phyloP scores from a whole-genome alignment of 1,139 yeast genomes.

The Geotrichum citri-aurantii region DNA sequence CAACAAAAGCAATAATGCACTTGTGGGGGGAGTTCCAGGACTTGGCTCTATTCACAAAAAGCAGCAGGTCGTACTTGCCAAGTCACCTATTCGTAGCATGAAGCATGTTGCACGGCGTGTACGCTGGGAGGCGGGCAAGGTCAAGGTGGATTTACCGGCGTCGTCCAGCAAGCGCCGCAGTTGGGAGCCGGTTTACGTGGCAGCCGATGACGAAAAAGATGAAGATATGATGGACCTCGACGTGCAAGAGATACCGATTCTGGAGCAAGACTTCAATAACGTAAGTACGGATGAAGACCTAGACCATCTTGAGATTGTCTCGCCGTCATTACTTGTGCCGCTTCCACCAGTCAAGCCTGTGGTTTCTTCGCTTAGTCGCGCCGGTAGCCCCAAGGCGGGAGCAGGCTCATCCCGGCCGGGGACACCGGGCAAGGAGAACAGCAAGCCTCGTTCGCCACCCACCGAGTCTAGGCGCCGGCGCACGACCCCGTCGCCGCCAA shows the following conservation, averaged over 20 bases:
- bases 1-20: neutral
- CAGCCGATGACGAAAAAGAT: neutral
- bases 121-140: slow-evolving; percentile 26
- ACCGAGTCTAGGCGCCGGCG: neutral
- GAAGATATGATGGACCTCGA: neutral
- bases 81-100: slow-evolving; percentile 22
- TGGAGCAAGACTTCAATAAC: neutral
- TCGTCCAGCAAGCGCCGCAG: neutral
- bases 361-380: neutral
- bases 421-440: slow-evolving; percentile 9
- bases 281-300: neutral
- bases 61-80: slow-evolving; percentile 16
- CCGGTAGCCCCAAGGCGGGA: neutral
- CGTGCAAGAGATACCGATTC: neutral
- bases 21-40: neutral
- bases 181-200: neutral
- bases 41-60: neutral
- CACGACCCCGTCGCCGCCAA: neutral
- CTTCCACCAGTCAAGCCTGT: neutral
- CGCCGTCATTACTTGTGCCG: neutral
- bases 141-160: neutral
- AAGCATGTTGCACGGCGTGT: slow-evolving; percentile 27
- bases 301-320: neutral
- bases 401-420: neutral
- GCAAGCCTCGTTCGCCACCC: slow-evolving; percentile 7